These are phyloP conservation scores for Kuraishia capsulata DNA, from an alignment of 805 yeast genomes.

Conservation along the genomic window DNA sequence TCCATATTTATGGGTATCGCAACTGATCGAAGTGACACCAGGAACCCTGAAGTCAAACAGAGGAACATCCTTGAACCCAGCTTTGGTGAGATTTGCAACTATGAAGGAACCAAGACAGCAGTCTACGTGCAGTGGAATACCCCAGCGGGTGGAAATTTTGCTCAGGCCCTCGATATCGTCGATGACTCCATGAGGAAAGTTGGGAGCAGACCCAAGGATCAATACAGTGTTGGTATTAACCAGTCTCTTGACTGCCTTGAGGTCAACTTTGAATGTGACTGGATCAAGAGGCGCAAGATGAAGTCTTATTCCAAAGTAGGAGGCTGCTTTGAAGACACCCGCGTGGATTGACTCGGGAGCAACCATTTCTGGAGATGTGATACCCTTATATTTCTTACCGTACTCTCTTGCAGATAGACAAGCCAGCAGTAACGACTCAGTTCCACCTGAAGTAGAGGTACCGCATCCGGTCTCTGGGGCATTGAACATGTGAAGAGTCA, in stretches of 20 bases:
- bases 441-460: slow-evolving; percentile 88
- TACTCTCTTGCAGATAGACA: slow-evolving; percentile 83
- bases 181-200: slow-evolving; percentile 92
- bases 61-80: slow-evolving; percentile 41
- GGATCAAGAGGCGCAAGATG: slow-evolving; percentile 75
- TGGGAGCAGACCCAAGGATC: slow-evolving; percentile 91
- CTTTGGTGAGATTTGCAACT: slow-evolving; percentile 65
- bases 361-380: slow-evolving; percentile 72
- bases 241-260: slow-evolving; percentile 48
- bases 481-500: slow-evolving; percentile 67
- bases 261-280: slow-evolving; percentile 56
- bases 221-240: slow-evolving; percentile 76
- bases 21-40: slow-evolving; percentile 96
- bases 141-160: slow-evolving; percentile 48
- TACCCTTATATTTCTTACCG: slow-evolving; percentile 49
- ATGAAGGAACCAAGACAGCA: slow-evolving; percentile 93
- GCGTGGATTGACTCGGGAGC: slow-evolving; percentile 92
- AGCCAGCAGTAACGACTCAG: slow-evolving; percentile 82
- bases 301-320: slow-evolving; percentile 79
- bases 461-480: slow-evolving; percentile 73
- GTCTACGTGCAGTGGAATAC: slow-evolving; percentile 91
- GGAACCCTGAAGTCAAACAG: slow-evolving; percentile 78
- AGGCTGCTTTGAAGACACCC: slow-evolving; percentile 88
- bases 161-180: slow-evolving; percentile 79
- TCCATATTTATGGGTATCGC: slow-evolving; percentile 98